These are phyloP conservation scores for Collybia mongolica DNA, from an alignment of 768 basidiomycete species.

Conservation along the genomic window DNA sequence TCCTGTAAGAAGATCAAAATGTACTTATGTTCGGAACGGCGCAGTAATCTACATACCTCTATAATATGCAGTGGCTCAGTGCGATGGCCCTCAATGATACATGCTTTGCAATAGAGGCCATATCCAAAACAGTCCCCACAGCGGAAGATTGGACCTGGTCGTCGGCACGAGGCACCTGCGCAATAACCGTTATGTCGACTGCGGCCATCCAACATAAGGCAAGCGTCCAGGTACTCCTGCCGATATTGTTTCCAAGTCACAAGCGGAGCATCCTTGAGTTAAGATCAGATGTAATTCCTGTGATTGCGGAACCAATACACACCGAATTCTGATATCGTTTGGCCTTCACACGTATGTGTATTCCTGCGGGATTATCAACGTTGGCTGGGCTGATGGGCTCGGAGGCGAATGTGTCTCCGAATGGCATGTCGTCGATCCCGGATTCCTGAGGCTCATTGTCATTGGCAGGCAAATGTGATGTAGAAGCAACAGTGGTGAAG, in stretches of 20 bases:
- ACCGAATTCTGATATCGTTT: conserved; percentile 1
- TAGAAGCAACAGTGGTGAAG: not conserved
- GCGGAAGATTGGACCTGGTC: not conserved
- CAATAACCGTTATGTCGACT: conserved; percentile 7
- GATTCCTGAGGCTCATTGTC: not conserved
- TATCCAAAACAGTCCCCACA: conserved; percentile 13
- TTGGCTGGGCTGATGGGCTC: not conserved
- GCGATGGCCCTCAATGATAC: conserved; percentile 11
- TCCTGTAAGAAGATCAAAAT: conserved; percentile 5
- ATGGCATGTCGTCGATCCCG: not conserved
- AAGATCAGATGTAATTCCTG: not conserved
- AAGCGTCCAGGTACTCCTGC: conserved; percentile 10
- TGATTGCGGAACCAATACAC: not conserved
- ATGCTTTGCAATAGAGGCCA: conserved; percentile 9
- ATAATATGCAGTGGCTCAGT: conserved; percentile 14
- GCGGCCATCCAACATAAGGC: conserved; percentile 12
- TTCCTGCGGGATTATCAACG: not conserved
- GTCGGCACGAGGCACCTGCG: conserved; percentile 3
- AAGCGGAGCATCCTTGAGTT: conserved; percentile 12
- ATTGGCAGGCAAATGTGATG: not conserved
- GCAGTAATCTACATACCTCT: conserved; percentile 11
- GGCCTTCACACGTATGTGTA: not conserved
- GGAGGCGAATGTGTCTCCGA: not conserved
- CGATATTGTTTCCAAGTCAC: conserved; percentile 13
- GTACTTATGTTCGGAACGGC: not conserved